Evolutionary conservation across 768 basidiomycete genomes (phyloP).

Genomic region (Naganishia randhawae): DNA sequence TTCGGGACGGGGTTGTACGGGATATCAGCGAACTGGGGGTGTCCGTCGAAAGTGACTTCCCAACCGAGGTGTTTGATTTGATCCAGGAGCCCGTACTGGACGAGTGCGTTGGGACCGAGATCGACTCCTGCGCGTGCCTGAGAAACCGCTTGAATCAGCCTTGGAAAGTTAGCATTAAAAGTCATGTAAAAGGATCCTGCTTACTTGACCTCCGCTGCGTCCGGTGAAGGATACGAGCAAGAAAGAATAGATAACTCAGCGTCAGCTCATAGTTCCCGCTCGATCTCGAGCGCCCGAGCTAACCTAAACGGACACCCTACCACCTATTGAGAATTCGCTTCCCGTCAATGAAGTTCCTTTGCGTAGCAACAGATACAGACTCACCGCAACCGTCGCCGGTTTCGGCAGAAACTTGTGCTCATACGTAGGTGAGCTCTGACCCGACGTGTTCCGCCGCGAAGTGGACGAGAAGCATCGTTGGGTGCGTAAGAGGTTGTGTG

Average conservation of each 20-base stretch:
- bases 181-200: neutral
- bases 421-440: constrained; percentile 34
- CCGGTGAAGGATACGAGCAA: no score
- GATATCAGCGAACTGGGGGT: constrained; percentile 68
- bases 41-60: constrained; percentile 83
- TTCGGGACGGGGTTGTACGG: constrained; percentile 42
- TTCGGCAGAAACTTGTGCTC: constrained; percentile 58
- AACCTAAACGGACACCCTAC: constrained; percentile 27
- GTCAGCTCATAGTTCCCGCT: neutral
- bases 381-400: constrained; percentile 74
- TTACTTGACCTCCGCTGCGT: constrained; percentile 27
- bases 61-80: constrained; percentile 78
- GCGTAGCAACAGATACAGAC: constrained; percentile 46
- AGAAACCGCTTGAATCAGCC: constrained; percentile 26
- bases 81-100: constrained; percentile 74
- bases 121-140: constrained; percentile 45
- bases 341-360: neutral
- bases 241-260: no score
- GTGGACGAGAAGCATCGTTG: neutral
- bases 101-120: constrained; percentile 69
- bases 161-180: neutral
- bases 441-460: neutral
- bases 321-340: neutral
- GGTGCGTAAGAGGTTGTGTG: neutral
- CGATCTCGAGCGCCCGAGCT: neutral